These are phyloP conservation scores for Bassia scoparia DNA, from an alignment of 148 eudicot species.

Conservation along the genomic window DNA sequence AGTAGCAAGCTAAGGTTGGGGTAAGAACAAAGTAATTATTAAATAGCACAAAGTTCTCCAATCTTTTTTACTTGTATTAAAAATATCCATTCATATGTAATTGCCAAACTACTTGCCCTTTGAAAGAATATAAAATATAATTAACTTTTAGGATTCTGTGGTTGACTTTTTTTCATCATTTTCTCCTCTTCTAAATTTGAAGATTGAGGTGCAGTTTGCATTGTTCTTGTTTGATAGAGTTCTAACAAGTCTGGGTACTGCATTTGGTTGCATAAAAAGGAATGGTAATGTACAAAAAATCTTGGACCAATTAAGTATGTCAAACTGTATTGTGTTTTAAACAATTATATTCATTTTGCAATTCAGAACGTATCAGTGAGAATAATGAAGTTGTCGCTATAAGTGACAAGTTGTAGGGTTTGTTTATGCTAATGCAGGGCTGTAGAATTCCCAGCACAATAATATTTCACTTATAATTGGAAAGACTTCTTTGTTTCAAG, in stretches of 20 bases:
- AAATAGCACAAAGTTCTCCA: not conserved
- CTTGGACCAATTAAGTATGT: not conserved
- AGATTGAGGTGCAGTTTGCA: too few relatives aligned
- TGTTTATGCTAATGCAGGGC: not conserved
- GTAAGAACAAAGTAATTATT: not conserved
- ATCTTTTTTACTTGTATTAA: too few relatives aligned
- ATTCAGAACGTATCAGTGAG: not conserved
- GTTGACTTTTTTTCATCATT: not conserved
- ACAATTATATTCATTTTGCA: not conserved
- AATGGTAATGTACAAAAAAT: not conserved
- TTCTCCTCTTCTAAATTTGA: not conserved
- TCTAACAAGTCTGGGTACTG: not conserved
- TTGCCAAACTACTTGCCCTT: too few relatives aligned
- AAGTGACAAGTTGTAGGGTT: not conserved
- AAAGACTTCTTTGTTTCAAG: too few relatives aligned
- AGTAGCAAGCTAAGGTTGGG: not conserved
- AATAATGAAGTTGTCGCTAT: not conserved
- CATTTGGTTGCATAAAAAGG: not conserved
- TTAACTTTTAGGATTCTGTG: not conserved
- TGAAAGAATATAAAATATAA: too few relatives aligned
- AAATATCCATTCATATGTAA: too few relatives aligned
- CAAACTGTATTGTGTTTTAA: not conserved
- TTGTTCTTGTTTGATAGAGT: not conserved
- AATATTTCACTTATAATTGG: not conserved
- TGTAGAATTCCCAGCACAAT: not conserved